Conservation (phyloP, 495 filamentous ascomycete genomes). For the Melanomma pulvis-pyrius region DNA sequence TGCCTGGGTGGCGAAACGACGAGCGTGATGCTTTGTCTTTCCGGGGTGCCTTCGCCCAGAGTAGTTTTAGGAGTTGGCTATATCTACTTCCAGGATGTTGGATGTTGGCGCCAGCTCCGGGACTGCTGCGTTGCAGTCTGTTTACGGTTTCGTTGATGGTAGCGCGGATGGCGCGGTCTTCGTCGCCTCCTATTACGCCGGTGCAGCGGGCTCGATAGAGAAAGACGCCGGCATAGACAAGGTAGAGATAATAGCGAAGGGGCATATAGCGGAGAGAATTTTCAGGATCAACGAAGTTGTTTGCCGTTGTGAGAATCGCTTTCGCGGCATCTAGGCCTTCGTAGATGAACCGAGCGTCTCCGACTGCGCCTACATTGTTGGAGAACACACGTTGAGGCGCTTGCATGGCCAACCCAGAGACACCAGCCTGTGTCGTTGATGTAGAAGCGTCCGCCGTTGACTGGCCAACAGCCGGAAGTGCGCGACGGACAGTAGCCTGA, state of each 20-base stretch:
- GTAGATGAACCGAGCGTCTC: constrained; percentile 47
- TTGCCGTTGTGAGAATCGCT: constrained; percentile 43
- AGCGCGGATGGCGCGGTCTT: constrained; percentile 58
- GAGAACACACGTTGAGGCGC: constrained; percentile 41
- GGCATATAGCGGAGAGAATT: constrained; percentile 44
- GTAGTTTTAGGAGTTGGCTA: constrained; percentile 56
- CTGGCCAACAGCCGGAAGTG: constrained; percentile 48
- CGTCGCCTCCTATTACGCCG: constrained; percentile 55
- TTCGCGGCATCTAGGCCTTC: constrained; percentile 47
- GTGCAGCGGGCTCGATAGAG: constrained; percentile 62
- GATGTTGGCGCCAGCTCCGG: constrained; percentile 42
- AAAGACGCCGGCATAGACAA: constrained; percentile 61
- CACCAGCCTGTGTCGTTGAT: constrained; percentile 1
- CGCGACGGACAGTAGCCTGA: constrained; percentile 66
- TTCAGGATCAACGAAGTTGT: constrained; percentile 47
- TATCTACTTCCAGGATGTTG: constrained; percentile 61
- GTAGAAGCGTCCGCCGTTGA: constrained; percentile 12
- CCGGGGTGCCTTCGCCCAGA: constrained; percentile 53
- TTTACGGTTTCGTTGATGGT: constrained; percentile 57
- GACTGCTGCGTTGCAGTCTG: constrained; percentile 56
- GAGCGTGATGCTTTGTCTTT: constrained; percentile 37
- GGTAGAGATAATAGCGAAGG: constrained; percentile 47
- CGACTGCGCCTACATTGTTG: constrained; percentile 46
- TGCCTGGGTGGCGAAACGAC: constrained; percentile 37
- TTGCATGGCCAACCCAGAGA: constrained; percentile 19